These are phyloP conservation scores for Narthecium ossifragum DNA, from an alignment of 106 monocot species.

Conservation along the genomic window DNA sequence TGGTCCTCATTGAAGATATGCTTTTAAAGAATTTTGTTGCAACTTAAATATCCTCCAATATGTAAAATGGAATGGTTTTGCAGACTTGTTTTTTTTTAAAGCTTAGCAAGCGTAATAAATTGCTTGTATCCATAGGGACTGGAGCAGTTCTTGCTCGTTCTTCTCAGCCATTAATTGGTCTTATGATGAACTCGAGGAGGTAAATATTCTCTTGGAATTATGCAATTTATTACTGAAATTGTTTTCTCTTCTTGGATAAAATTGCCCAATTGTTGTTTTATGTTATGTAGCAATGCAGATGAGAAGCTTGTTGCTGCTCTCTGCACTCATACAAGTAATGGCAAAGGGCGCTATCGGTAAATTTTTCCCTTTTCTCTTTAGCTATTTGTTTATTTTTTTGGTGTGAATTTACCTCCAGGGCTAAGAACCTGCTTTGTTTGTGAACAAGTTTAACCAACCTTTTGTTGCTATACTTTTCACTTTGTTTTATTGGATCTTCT, in stretches of 20 bases:
- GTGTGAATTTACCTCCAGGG: too few species aligned
- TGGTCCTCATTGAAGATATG: too few species aligned
- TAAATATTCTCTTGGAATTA: constrained; percentile 6
- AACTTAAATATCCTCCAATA: too few species aligned
- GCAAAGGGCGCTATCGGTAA: too few species aligned
- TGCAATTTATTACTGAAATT: not conserved
- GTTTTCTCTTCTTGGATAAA: not conserved
- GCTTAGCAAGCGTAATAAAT: not conserved
- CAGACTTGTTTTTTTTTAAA: not conserved
- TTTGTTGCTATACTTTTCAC: not conserved
- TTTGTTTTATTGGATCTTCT: constrained; percentile 5
- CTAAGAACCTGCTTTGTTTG: too few species aligned
- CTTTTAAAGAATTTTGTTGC: too few species aligned
- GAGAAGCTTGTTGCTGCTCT: constrained; percentile 97
- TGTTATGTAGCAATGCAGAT: constrained; percentile 73
- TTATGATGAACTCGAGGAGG: constrained; percentile 89
- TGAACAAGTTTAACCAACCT: not conserved
- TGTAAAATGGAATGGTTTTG: too few species aligned
- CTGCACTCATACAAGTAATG: constrained; percentile 38
- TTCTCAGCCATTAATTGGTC: constrained; percentile 91
- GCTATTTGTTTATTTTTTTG: too few species aligned
- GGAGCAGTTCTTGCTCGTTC: constrained; percentile 96
- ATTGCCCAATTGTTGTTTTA: not conserved
- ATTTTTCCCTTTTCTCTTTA: too few species aligned
- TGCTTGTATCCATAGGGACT: constrained; percentile 34